Conservation (phyloP, 2,329 filamentous ascomycete genomes). For the Amauroascus niger region DNA sequence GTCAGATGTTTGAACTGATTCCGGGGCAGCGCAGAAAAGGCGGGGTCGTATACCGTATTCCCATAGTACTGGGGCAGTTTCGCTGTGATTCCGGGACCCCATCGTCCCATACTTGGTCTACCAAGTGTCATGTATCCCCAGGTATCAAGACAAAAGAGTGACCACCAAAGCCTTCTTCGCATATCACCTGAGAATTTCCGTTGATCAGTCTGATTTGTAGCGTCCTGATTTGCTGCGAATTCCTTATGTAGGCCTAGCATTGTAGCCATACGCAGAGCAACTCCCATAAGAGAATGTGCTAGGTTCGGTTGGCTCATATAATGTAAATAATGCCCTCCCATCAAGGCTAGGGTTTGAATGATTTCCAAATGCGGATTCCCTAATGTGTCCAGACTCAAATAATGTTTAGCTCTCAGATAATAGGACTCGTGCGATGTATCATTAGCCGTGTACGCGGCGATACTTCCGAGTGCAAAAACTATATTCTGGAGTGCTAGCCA, state of each 20-base stretch:
- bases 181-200: constrained; percentile 49
- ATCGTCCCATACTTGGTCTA: constrained; percentile 58
- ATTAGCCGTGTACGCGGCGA: constrained; percentile 53
- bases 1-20: not conserved
- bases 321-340: constrained; percentile 68
- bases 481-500: constrained; percentile 68
- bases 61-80: constrained; percentile 47
- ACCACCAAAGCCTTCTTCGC: constrained; percentile 63
- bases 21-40: not conserved
- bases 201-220: constrained; percentile 31
- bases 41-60: constrained; percentile 23
- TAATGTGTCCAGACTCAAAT: constrained; percentile 57
- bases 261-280: constrained; percentile 63
- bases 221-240: constrained; percentile 38
- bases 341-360: constrained; percentile 59
- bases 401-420: constrained; percentile 57
- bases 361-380: constrained; percentile 64
- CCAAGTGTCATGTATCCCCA: constrained; percentile 64
- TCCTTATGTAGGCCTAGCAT: constrained; percentile 63
- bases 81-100: constrained; percentile 59
- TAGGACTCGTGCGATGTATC: constrained; percentile 61
- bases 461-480: constrained; percentile 65
- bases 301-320: constrained; percentile 70
- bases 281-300: constrained; percentile 62
- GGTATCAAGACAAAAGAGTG: constrained; percentile 61